Conservation (phyloP, 768 basidiomycete genomes). For the Xerocomus brunneocitrinus region DNA sequence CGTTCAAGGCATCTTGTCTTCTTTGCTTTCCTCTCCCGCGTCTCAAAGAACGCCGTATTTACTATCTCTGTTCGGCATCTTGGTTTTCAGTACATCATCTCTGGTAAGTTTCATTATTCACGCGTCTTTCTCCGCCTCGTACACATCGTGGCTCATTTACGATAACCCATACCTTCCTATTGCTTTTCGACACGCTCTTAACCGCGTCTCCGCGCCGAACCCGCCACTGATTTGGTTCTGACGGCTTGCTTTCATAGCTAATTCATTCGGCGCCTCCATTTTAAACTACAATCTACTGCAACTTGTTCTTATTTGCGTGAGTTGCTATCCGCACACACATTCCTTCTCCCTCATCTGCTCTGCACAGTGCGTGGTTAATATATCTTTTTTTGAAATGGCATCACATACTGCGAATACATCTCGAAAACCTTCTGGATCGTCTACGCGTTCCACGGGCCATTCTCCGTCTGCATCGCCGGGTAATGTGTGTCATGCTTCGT, state of each 20-base stretch:
- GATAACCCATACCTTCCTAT: constrained; percentile 22
- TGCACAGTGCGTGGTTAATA: constrained; percentile 28
- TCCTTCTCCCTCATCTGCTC: constrained; percentile 16
- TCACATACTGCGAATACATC: constrained; percentile 42
- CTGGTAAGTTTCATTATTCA: constrained; percentile 29
- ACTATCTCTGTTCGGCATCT: constrained; percentile 16
- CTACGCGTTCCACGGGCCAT: constrained; percentile 58
- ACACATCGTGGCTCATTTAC: constrained; percentile 32
- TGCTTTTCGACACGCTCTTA: constrained; percentile 26
- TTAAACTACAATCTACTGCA: constrained; percentile 31
- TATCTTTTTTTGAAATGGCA: constrained; percentile 26
- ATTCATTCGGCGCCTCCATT: constrained; percentile 31
- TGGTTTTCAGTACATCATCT: constrained; percentile 29
- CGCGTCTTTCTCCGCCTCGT: constrained; percentile 27
- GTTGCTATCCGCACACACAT: constrained; percentile 12
- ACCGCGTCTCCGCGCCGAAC: constrained; percentile 31
- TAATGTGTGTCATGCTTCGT: constrained; percentile 41
- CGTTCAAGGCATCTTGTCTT: constrained; percentile 17
- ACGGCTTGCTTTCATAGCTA: constrained; percentile 31
- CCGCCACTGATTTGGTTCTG: constrained; percentile 12
- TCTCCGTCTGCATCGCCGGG: constrained; percentile 60
- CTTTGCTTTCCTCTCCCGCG: constrained; percentile 20
- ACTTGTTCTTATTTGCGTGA: constrained; percentile 25
- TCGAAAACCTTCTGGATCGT: constrained; percentile 66
- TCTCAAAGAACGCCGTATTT: constrained; percentile 16